These are phyloP conservation scores for Neospora caninum DNA, from an alignment of 169 alveolate species.

Conservation along the genomic window DNA sequence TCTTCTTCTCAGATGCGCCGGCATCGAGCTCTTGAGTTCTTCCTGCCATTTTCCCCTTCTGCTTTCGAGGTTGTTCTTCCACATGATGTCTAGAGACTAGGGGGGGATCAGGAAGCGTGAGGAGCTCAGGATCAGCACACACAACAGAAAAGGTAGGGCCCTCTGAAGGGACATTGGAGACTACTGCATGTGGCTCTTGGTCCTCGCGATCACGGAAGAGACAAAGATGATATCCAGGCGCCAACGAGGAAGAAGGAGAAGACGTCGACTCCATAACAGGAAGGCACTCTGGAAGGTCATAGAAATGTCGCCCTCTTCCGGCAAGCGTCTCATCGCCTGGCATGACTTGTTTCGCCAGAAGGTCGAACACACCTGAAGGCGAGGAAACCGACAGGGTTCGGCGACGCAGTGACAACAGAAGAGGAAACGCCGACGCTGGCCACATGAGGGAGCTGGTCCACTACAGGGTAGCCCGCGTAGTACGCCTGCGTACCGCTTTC, in stretches of 20 bases:
- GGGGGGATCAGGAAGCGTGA: not conserved
- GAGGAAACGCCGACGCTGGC: too few relatives aligned
- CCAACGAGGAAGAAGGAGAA: not conserved
- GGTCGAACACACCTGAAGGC: not conserved
- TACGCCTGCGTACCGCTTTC: too few relatives aligned
- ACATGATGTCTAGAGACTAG: not conserved
- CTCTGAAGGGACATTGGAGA: conserved; percentile 10
- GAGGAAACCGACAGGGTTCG: not conserved
- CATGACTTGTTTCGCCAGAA: not conserved
- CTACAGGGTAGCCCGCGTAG: too few relatives aligned
- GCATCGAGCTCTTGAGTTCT: not conserved
- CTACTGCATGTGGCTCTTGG: conserved; percentile 34
- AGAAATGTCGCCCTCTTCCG: not conserved
- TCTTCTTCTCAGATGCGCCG: not conserved
- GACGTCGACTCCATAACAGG: not conserved
- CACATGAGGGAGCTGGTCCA: too few relatives aligned
- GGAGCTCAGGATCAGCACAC: not conserved
- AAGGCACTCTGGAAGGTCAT: conserved; percentile 20
- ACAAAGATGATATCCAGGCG: not conserved
- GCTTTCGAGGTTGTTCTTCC: not conserved
- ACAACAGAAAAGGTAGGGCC: conserved; percentile 15
- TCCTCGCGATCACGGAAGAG: conserved; percentile 23
- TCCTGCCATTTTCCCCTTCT: not conserved
- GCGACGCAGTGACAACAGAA: not conserved
- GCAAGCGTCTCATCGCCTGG: not conserved